Percentiles rank a stretch among this genome's conserved stretches.
These are phyloP conservation scores for Beauveria sp. DNA, from an alignment of 2,329 filamentous ascomycete genomes.

Conservation along the genomic window DNA sequence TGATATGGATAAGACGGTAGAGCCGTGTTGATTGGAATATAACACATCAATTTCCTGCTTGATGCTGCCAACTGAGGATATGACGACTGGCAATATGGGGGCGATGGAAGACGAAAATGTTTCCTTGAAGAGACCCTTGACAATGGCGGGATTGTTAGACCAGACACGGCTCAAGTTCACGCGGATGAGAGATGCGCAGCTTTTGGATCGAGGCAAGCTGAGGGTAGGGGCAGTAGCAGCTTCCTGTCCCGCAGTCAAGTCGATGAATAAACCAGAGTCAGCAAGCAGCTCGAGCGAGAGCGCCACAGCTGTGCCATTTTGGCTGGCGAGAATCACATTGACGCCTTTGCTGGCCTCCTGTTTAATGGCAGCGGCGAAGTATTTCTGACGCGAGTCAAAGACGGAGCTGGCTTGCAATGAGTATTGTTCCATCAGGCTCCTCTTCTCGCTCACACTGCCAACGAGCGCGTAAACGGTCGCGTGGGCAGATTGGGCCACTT, in stretches of 20 bases:
- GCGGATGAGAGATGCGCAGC: slow-evolving; percentile 3
- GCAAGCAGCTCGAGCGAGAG: background rate
- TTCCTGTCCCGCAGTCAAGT: background rate
- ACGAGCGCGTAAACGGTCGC: background rate
- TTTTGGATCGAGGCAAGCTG: background rate
- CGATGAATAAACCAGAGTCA: background rate
- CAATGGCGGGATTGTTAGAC: background rate
- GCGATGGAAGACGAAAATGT: background rate
- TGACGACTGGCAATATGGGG: background rate
- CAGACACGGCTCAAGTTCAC: background rate
- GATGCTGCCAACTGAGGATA: background rate
- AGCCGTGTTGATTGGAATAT: background rate
- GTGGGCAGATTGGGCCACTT: background rate
- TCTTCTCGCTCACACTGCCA: background rate
- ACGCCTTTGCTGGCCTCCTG: background rate
- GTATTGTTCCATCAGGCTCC: background rate
- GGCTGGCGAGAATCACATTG: background rate
- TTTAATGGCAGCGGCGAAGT: too few species aligned
- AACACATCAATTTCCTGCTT: background rate
- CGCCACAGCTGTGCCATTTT: background rate
- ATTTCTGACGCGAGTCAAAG: background rate
- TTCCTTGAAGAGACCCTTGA: background rate
- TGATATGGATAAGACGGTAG: background rate
- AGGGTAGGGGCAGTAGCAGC: background rate
- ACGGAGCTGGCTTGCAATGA: background rate